These are phyloP conservation scores for Hibiscus syriacus DNA, from an alignment of 345 rosid species.

Conservation along the genomic window DNA sequence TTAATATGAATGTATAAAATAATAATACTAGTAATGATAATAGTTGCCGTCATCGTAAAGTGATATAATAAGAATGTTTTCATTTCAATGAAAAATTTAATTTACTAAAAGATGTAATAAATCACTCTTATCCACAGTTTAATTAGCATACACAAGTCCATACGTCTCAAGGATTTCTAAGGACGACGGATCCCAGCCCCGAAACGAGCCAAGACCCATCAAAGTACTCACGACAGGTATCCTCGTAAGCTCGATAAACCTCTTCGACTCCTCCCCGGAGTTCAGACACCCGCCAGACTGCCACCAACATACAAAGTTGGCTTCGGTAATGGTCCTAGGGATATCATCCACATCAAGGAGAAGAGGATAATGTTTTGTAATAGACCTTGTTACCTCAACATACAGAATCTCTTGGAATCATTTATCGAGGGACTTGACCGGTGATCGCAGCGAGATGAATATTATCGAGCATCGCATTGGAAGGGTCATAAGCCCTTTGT, in stretches of 20 bases:
- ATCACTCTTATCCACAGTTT: slow-evolving; percentile 81
- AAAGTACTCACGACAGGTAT: slow-evolving; percentile 91
- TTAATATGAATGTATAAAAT: too few species aligned
- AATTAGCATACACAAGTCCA: slow-evolving; percentile 83
- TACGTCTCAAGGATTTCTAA: slow-evolving; percentile 96
- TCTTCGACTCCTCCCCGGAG: slow-evolving; percentile 66
- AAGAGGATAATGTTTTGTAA: slow-evolving; percentile 77
- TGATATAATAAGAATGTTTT: too few species aligned
- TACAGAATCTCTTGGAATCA: slow-evolving; percentile 91
- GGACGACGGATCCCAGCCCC: slow-evolving; percentile 51
- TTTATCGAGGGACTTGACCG: slow-evolving; percentile 80
- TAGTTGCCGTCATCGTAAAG: too few species aligned
- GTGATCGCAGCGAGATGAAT: slow-evolving; percentile 79
- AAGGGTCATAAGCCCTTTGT: too few species aligned
- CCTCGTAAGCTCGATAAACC: slow-evolving; percentile 76
- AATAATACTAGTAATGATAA: too few species aligned
- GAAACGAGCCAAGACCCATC: slow-evolving; percentile 87
- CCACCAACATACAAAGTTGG: slow-evolving; percentile 93
- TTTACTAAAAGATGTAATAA: slow-evolving; percentile 76
- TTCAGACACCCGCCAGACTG: slow-evolving; percentile 94
- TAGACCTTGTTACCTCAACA: slow-evolving; percentile 82
- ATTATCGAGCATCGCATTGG: slow-evolving; percentile 80
- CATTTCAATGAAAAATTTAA: too few species aligned
- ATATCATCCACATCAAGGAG: slow-evolving; percentile 82
- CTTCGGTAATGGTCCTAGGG: slow-evolving; percentile 70